Evolutionary conservation across 192 early-diverging fungal species (phyloP).

Genomic region (Coemansia sp.): DNA sequence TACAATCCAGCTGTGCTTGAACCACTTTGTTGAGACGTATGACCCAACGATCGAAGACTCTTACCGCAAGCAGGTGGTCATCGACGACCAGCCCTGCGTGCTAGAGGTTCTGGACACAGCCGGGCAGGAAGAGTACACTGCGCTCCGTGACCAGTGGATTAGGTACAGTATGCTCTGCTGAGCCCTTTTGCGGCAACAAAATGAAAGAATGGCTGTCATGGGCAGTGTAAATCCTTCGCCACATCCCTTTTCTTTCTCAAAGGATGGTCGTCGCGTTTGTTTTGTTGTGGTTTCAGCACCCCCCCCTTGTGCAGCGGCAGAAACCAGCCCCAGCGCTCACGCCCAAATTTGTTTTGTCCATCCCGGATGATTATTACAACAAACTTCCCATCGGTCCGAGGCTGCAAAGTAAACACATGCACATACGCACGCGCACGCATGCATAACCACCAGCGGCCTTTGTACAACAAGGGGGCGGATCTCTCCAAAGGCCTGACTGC

Average conservation of each 20-base stretch:
- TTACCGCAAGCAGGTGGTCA: constrained; percentile 96
- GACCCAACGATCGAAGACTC: constrained; percentile 99
- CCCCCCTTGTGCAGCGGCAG: constrained; percentile 7
- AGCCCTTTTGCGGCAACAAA: constrained; percentile 8
- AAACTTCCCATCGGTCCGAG: constrained; percentile 9
- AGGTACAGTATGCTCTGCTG: constrained; percentile 49
- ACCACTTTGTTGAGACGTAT: constrained; percentile 83
- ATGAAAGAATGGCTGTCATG: constrained; percentile 13
- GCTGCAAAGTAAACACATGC: constrained; percentile 12
- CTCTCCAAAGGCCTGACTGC: not conserved
- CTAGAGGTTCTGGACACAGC: constrained; percentile 97
- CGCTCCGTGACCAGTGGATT: constrained; percentile 81
- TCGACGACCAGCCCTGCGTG: constrained; percentile 96
- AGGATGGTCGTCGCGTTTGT: not conserved
- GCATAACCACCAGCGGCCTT: not conserved
- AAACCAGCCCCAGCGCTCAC: not conserved
- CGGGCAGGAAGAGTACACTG: constrained; percentile 83
- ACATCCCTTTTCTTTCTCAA: constrained; percentile 11
- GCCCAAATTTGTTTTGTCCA: constrained; percentile 7
- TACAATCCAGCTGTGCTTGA: constrained; percentile 66
- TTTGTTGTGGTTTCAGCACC: constrained; percentile 20
- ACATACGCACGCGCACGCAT: not conserved
- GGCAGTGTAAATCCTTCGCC: constrained; percentile 11
- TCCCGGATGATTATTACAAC: constrained; percentile 9
- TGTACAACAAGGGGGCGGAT: not conserved